Conservation (phyloP, 1,139 yeast genomes). For the Pichia cactophila region DNA sequence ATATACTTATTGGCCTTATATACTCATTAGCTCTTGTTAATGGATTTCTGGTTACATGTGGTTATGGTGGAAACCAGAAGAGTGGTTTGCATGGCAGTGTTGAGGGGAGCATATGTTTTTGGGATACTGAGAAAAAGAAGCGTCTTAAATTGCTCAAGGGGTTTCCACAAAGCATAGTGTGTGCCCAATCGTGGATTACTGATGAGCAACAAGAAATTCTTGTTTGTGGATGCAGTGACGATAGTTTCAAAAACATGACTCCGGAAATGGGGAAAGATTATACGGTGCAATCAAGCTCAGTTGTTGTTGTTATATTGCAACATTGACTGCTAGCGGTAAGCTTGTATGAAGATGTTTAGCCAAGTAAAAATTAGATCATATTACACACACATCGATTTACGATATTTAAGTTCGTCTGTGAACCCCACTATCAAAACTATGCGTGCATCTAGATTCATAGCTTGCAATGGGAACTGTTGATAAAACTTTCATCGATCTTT, state of each 20-base stretch:
- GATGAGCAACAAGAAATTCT: neutral
- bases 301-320: neutral
- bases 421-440: too few species aligned
- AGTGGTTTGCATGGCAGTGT: conserved; percentile 39
- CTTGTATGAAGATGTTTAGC: too few species aligned
- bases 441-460: too few species aligned
- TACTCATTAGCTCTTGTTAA: conserved; percentile 36
- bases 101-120: conserved; percentile 65
- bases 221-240: conserved; percentile 38
- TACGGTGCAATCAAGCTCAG: neutral
- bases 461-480: too few species aligned
- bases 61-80: conserved; percentile 8
- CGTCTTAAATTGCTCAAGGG: conserved; percentile 53
- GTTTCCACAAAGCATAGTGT: conserved; percentile 30
- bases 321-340: neutral
- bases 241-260: conserved; percentile 36
- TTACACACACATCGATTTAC: too few species aligned
- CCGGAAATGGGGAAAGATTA: neutral
- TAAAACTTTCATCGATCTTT: too few species aligned
- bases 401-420: too few species aligned
- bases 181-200: conserved; percentile 6
- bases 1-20: conserved; percentile 59
- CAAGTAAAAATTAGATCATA: too few species aligned
- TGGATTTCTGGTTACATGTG: conserved; percentile 8
- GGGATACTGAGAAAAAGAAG: conserved; percentile 65